Base-by-base conservation (phyloP, 2,329 filamentous ascomycete genomes). In the Scedosporium apiospermum region DNA sequence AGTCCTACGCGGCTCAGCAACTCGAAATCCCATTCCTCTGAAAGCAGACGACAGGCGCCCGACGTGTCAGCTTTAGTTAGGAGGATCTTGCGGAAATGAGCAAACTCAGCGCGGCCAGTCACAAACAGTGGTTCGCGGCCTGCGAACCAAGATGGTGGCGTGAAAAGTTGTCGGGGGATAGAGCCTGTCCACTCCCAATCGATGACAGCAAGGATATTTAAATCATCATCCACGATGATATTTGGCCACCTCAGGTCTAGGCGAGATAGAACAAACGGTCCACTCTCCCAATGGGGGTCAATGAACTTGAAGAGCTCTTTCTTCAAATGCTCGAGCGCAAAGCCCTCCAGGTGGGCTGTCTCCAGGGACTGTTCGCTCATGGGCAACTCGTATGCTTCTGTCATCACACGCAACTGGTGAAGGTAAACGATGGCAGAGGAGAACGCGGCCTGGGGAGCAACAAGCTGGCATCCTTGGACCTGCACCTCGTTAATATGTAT, bases 141-240 rank as follows among this genome's bases (percentile, higher is more conserved):
- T 23, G 46, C 46, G 46, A 51, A 18, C 62, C 63, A 63, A 41
- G 61, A 63, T n/a, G 65, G 64, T 3, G 66, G 60, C 6, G 34
- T 27, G 42, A 51, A 58, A 3, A 64, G 27, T 9, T 34, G 58
- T 16, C 53, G 16, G 5, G 63, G 63, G n/a, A 64, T 66, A 14
- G 55, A 67, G 46, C 46, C 46, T 10, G 46, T 51, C 46, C 46
- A 72, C 61, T 71, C 69, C 70, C 69, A 71, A 62, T 70, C 70
- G 58, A 70, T 67, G 21, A 71, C 66, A n/a, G 64, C 67, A 16
- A 59, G 63, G 18, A 72, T 68, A 2, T 55, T 62, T 1, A 69
- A 34, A 6, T 66, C 51, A 1, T 66, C 61, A 27, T 71, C 67
- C 12, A 72, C 68, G 34, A 72, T 64, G 16, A 69, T 69, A 62